phyloP scores from a whole-genome alignment of 352 stramenopile species.

The Blastocystis sp. region DNA sequence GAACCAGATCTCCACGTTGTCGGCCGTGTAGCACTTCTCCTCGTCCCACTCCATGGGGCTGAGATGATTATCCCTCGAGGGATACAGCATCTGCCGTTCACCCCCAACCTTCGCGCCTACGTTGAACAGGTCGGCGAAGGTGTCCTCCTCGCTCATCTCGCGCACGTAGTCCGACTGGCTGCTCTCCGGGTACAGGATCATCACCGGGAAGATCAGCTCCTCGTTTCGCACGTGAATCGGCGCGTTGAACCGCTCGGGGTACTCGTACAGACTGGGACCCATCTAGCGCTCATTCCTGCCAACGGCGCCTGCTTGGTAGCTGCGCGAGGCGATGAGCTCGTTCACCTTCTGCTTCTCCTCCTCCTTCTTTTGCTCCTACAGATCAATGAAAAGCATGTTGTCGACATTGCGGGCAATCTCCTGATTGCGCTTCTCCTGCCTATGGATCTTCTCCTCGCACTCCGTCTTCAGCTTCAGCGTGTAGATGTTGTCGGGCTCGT shows the following conservation, averaged over 20 bases:
- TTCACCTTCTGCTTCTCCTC: conserved; percentile 9
- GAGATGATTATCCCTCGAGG: neutral
- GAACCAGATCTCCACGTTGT: conserved; percentile 30
- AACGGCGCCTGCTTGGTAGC: neutral
- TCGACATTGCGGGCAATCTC: conserved; percentile 24
- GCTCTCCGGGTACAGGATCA: conserved; percentile 33
- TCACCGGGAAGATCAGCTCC: conserved; percentile 45
- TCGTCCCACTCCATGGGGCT: conserved; percentile 7
- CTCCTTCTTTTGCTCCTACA: conserved; percentile 29
- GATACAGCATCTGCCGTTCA: neutral
- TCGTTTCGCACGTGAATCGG: conserved; percentile 16
- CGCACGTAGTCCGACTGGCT: conserved; percentile 26
- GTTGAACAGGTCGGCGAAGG: conserved; percentile 33
- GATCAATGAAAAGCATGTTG: neutral
- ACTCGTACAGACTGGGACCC: conserved; percentile 16
- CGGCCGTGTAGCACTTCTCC: conserved; percentile 39
- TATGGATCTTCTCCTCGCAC: conserved; percentile 3
- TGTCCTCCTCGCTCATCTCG: conserved; percentile 7
- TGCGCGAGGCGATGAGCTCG: neutral
- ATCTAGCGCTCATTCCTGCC: neutral
- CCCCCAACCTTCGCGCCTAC: neutral
- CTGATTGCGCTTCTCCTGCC: neutral
- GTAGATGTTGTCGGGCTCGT: conserved; percentile 29
- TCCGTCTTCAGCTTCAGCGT: conserved; percentile 24
- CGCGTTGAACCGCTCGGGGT: conserved; percentile 26